phyloP scores from a whole-genome alignment of 805 yeast species.

The Blastobotrys terrestris region DNA sequence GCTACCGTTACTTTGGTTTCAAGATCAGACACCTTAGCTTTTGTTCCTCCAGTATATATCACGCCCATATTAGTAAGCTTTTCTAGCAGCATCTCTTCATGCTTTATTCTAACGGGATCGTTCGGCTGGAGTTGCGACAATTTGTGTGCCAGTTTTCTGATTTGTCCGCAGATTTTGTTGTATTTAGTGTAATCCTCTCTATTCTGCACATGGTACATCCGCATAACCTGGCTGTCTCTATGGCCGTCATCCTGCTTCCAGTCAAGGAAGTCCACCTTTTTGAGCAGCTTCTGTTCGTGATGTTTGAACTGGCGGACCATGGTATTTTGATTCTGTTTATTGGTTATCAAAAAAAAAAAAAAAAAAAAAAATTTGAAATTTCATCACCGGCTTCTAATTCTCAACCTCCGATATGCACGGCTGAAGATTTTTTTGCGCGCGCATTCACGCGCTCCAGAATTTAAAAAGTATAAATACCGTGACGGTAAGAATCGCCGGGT shows the following conservation, averaged over 20 bases:
- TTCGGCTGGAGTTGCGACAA: constrained; percentile 78
- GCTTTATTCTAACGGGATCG: constrained; percentile 82
- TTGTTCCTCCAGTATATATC: constrained; percentile 54
- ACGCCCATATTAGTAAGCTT: constrained; percentile 87
- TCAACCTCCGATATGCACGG: too few species aligned
- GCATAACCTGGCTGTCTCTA: constrained; percentile 94
- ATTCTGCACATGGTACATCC: constrained; percentile 86
- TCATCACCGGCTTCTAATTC: too few species aligned
- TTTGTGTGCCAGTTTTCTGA: constrained; percentile 80
- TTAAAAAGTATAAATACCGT: too few species aligned
- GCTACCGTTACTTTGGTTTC: constrained; percentile 91
- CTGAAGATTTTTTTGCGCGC: too few species aligned
- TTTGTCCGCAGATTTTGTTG: constrained; percentile 86
- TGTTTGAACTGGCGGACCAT: constrained; percentile 65
- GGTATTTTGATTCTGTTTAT: too few species aligned
- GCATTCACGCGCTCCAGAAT: too few species aligned
- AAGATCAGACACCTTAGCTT: constrained; percentile 79
- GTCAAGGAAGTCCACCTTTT: constrained; percentile 92
- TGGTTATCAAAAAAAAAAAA: too few species aligned
- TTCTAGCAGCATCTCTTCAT: constrained; percentile 81
- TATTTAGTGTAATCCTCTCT: constrained; percentile 95
- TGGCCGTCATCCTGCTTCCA: constrained; percentile 97
- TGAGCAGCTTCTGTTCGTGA: constrained; percentile 91
- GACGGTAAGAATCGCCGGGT: too few species aligned
- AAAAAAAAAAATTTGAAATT: too few species aligned